These are phyloP conservation scores for Dittrichia graveolens DNA, from an alignment of 129 eudicot genomes.

Conservation along the genomic window DNA sequence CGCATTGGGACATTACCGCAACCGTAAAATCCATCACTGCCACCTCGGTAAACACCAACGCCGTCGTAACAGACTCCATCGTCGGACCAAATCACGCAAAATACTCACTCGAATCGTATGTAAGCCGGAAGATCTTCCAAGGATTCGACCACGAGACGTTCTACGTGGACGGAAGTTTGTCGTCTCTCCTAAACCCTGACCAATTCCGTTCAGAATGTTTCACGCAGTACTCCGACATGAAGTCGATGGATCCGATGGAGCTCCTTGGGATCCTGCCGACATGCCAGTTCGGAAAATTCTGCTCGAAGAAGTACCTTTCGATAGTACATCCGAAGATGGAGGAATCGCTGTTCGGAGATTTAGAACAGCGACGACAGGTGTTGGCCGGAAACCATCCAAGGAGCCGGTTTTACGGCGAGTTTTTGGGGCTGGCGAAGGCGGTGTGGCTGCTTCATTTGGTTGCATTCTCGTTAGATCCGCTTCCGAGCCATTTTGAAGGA, in stretches of 20 bases:
- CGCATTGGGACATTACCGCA: slow-evolving; percentile 93
- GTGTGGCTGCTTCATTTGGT: slow-evolving; percentile 88
- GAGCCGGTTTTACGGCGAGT: slow-evolving; percentile 78
- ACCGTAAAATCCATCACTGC: slow-evolving; percentile 84
- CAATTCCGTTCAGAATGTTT: slow-evolving; percentile 82
- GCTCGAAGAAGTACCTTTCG: slow-evolving; percentile 73
- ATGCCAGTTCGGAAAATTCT: slow-evolving; percentile 79
- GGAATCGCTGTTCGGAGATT: slow-evolving; percentile 85
- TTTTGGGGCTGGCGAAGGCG: slow-evolving; percentile 76
- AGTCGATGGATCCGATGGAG: slow-evolving; percentile 85
- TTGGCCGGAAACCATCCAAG: slow-evolving; percentile 85
- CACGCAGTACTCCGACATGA: slow-evolving; percentile 87
- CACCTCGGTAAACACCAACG: slow-evolving; percentile 25
- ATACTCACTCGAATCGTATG: slow-evolving; percentile 80
- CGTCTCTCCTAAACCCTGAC: slow-evolving; percentile 62
- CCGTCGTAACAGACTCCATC: slow-evolving; percentile 36
- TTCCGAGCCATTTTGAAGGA: slow-evolving; percentile 95
- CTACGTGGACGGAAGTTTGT: slow-evolving; percentile 82
- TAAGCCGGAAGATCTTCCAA: slow-evolving; percentile 73
- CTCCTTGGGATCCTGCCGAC: slow-evolving; percentile 75
- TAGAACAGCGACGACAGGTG: slow-evolving; percentile 84
- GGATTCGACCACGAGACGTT: slow-evolving; percentile 95
- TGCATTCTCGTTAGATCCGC: slow-evolving; percentile 79
- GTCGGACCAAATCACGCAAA: slow-evolving; percentile 67
- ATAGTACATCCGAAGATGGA: slow-evolving; percentile 97